phyloP scores from a whole-genome alignment of 2,329 filamentous ascomycete species.

The Aureobasidium musti region DNA sequence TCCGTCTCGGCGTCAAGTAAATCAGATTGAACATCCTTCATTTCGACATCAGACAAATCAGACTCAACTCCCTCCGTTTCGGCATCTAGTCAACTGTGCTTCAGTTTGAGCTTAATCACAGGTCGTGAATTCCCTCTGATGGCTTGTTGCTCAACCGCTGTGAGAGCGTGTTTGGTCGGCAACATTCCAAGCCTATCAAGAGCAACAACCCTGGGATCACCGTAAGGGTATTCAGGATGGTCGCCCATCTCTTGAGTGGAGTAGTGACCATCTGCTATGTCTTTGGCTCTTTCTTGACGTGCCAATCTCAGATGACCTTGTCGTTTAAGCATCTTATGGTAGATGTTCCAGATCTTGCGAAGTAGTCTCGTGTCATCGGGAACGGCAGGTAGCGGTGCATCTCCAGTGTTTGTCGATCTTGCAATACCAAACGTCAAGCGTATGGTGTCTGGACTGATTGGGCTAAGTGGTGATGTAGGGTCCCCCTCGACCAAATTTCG shows the following conservation, averaged over 20 bases:
- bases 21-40: too few species aligned
- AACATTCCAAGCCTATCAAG: neutral
- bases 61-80: too few species aligned
- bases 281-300: neutral
- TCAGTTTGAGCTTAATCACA: neutral
- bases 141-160: neutral
- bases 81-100: neutral
- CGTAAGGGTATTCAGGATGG: conserved; percentile 1
- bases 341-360: conserved; percentile 16
- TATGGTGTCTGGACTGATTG: neutral
- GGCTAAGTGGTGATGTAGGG: neutral
- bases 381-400: too few species aligned
- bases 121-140: neutral
- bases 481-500: neutral
- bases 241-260: neutral
- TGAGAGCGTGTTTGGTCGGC: neutral
- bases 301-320: neutral
- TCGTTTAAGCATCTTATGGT: neutral
- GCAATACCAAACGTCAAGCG: neutral
- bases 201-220: neutral
- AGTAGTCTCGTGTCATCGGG: neutral
- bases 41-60: too few species aligned
- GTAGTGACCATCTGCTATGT: neutral
- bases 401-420: neutral
- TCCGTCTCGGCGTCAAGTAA: too few species aligned